Conservation (phyloP, 1,284 basidiomycete genomes). For the Ustilago shanxiensis region DNA sequence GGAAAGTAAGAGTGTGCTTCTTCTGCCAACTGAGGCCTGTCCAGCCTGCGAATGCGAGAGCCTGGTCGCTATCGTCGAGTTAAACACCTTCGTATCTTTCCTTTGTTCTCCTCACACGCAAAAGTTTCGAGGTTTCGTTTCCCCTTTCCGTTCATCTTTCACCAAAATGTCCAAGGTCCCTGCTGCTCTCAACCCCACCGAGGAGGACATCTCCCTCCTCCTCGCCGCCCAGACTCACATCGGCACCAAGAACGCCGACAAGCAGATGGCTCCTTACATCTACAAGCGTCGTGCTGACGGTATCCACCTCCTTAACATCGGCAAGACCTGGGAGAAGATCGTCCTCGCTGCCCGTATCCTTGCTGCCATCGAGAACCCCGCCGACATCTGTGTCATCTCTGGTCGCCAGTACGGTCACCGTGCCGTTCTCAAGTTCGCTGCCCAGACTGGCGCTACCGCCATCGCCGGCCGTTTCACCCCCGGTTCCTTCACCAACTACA, state of each 20-base stretch:
- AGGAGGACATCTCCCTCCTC: conserved; percentile 96
- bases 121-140: conserved; percentile 55
- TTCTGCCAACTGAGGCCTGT: not conserved
- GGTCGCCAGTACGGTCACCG: conserved; percentile 98
- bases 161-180: conserved; percentile 79
- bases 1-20: not conserved
- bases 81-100: conserved; percentile 26
- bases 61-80: conserved; percentile 26
- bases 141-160: conserved; percentile 19
- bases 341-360: conserved; percentile 69
- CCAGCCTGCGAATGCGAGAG: not conserved
- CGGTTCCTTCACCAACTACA: conserved; percentile 97
- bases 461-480: conserved; percentile 99
- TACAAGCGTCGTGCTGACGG: conserved; percentile 96
- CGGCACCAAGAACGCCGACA: conserved; percentile 90
- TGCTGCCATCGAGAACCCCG: conserved; percentile 88
- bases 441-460: conserved; percentile 97
- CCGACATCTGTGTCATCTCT: conserved; percentile 97
- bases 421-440: conserved; percentile 97
- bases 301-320: conserved; percentile 98
- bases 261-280: conserved; percentile 97
- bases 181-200: conserved; percentile 89
- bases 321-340: conserved; percentile 99
- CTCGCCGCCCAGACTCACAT: conserved; percentile 96
- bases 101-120: conserved; percentile 44